Evolutionary conservation across 2,329 filamentous ascomycete species (phyloP), one percentile per base, ranked within the genome.

Genomic region (Triangularia setosa): DNA sequence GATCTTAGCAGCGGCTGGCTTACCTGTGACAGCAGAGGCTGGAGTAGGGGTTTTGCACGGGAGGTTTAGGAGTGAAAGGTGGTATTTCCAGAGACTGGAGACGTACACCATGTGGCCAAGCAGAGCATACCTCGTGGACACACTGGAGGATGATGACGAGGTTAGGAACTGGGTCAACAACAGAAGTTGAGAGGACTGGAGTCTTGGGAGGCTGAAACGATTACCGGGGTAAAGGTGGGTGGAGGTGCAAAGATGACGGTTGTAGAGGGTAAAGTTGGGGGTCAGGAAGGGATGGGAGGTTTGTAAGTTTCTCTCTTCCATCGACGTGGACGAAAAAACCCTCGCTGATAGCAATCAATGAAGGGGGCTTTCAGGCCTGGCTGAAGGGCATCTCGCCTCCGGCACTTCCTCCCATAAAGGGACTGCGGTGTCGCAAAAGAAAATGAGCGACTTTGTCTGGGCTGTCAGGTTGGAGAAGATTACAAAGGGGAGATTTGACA

Each of bases 401-500:
- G 44, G 44, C 12, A 24, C 21, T 24, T 18, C n/a, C 3, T 11
- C n/a, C 4, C n/a, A 52, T 2, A 52, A 5, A 18, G n/a, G 21
- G 7, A 52, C 44, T 52, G 44, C n/a, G 4, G n/a, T 24, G 4
- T 55, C 60, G 3, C 52, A 44, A 16, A 18, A 44, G 6, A n/a
- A n/a, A 16, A 60, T 28, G 27, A 60, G 24, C 4, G 62, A 64
- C n/a, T 64, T 64, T 44, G 57, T 64, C 11, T 64, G 62, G 62
- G 62, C 62, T 6, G 57, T 64, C 4, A 33, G 62, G 18, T 21
- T 64, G 3, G 62, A 23, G 25, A 64, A 60, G 57, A 56, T 64
- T 21, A 21, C 35, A 14, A 64, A 64, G 48, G 62, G 62, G 9
- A 25, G 58, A 8, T 40, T 64, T 25, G 57, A 64, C 23, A 33